A percentile compares a stretch with the other conserved stretches of the same genome.
phyloP scores from a whole-genome alignment of 2,329 filamentous ascomycete genomes.

The Neocatenulostroma microsporum region DNA sequence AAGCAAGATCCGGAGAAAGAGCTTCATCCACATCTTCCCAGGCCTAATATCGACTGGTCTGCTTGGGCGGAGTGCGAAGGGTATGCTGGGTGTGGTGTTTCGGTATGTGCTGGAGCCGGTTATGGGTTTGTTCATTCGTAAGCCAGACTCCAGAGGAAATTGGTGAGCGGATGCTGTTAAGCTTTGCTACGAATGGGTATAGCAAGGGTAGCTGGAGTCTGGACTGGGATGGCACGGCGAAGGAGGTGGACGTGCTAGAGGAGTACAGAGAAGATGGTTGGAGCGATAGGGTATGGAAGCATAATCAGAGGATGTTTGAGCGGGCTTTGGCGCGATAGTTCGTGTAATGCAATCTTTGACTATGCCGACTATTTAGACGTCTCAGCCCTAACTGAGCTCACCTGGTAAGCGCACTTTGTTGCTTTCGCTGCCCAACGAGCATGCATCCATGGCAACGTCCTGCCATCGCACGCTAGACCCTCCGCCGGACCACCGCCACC shows the following conservation, averaged over 20 bases:
- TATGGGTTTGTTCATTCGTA: conserved; percentile 6
- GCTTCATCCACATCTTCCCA: conserved; percentile 18
- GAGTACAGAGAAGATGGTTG: conserved; percentile 9
- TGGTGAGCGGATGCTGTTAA: conserved; percentile 15
- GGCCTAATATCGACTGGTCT: conserved; percentile 15
- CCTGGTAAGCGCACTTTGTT: too few relatives aligned
- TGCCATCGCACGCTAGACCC: too few relatives aligned
- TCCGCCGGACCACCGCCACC: too few relatives aligned
- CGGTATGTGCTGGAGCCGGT: conserved; percentile 11
- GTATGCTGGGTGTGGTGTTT: conserved; percentile 6
- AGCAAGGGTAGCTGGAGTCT: conserved; percentile 9
- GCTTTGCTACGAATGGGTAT: conserved; percentile 7
- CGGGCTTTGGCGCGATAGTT: conserved; percentile 3
- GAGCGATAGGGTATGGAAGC: conserved; percentile 11
- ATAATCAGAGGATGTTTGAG: conserved; percentile 13
- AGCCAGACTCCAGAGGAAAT: conserved; percentile 11
- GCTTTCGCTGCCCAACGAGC: too few relatives aligned
- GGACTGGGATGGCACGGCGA: conserved; percentile 9
- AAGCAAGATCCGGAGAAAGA: conserved; percentile 9
- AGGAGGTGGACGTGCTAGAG: conserved; percentile 7
- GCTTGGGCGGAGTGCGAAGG: conserved; percentile 10
- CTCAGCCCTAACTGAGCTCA: too few relatives aligned
- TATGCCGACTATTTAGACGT: too few relatives aligned
- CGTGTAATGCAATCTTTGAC: too few relatives aligned
- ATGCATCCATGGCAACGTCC: too few relatives aligned